Evolutionary conservation across 371 early-diverging fungal species (phyloP), one percentile per base, ranked within the genome.

Genomic region (Mortierella sp.): DNA sequence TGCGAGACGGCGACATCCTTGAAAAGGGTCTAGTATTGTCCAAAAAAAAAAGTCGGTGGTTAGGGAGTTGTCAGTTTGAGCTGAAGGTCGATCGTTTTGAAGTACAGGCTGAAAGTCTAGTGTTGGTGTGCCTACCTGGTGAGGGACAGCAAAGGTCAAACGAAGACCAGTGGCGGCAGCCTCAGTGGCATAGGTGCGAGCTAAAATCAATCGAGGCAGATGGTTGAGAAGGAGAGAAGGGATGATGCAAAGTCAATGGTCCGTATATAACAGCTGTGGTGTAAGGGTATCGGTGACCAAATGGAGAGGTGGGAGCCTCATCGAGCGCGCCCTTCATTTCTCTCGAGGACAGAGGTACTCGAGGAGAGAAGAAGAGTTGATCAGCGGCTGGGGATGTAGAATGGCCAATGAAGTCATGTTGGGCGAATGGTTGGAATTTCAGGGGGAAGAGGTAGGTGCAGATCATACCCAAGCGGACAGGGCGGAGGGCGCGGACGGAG

Each of bases 91-190:
- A 51, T 53, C 59, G 47, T 30, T 29, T 3, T 19, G 15, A 28
- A 25, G 14, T 48, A n/a, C 21, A 47, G 25, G 57, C 50, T 58
- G 55, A 2, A 7, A 37, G 50, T 30, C 18, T 56, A 26, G 46
- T 30, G 19, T 26, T n/a, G 23, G 18, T 21, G 23, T 12, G 64
- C 67, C 45, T 82, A 93, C 94, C 91, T 96, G 90, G 89, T 97
- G 97, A 55, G 98, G 98, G 53, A 93, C 87, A 66, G 89, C 94
- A 77, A 98, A 95, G 87, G 91, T 97, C 82, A 98, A 86, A 66
- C 90, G 86, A 66, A 98, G 91, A 68, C 93, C 94, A 52, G 85
- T 70, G 16, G 79, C 46, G 43, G 86, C 83, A 74, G 84, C 88
- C 44, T 94, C 94, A 53, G 90, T 88, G 63, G 95, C 95, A 72